These are phyloP conservation scores for Sorghum bicolor DNA, from an alignment of 176 grass and related monocot genomes.

Conservation along the genomic window Sorghum_bicolor_NCBIv3 NC_012879.2:61047501-61048000, in stretches of 20 bases:
- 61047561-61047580: no score
- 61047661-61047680: not conserved
- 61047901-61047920: not conserved
- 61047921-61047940: not conserved
- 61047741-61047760: conserved; percentile 40
- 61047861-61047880: conserved; percentile 33
- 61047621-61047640: not conserved
- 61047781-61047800: conserved; percentile 60
- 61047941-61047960: no score
- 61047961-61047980: not conserved
- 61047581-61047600: not conserved
- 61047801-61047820: conserved; percentile 89
- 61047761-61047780: conserved; percentile 89
- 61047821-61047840: conserved; percentile 78
- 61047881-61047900: conserved; percentile 43
- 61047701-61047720: not conserved
- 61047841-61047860: conserved; percentile 45
- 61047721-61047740: not conserved
- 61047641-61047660: not conserved
- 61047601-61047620: not conserved
- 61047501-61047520: not conserved
- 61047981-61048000: not conserved
- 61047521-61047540: not conserved
- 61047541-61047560: not conserved
- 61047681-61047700: no score